These are phyloP conservation scores for Saturnispora dispora DNA, from an alignment of 805 yeast species.

Conservation along the genomic window DNA sequence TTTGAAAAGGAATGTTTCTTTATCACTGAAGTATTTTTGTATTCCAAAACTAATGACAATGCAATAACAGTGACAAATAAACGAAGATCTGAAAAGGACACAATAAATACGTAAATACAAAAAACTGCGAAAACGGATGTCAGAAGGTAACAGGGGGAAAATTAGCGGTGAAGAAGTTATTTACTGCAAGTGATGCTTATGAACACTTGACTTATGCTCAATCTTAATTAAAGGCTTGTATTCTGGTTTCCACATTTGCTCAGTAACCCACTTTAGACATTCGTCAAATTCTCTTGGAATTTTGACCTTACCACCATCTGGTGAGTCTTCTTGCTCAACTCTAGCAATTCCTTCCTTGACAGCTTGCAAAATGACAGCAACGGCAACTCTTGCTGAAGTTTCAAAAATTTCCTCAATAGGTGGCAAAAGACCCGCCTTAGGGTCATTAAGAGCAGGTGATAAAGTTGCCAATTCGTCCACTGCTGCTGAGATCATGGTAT, in stretches of 20 bases:
- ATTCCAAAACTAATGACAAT: no score
- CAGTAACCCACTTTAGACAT: constrained; percentile 81
- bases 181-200: constrained; percentile 42
- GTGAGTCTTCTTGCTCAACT: constrained; percentile 63
- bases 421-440: constrained; percentile 75
- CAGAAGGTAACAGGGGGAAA: no score
- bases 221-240: constrained; percentile 84
- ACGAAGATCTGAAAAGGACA: no score
- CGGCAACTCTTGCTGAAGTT: constrained; percentile 85
- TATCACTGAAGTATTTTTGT: no score
- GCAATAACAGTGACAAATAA: no score
- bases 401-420: constrained; percentile 80
- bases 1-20: no score
- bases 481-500: constrained; percentile 91
- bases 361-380: constrained; percentile 86
- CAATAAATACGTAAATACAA: no score
- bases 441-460: constrained; percentile 72
- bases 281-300: constrained; percentile 76
- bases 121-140: no score
- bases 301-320: constrained; percentile 54
- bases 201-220: constrained; percentile 60
- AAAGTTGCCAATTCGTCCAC: constrained; percentile 81
- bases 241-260: constrained; percentile 93
- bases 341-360: constrained; percentile 78
- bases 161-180: not conserved